Base-by-base conservation (phyloP, 108 stramenopile genomes). In the Halocafeteria seosinensis region DNA sequence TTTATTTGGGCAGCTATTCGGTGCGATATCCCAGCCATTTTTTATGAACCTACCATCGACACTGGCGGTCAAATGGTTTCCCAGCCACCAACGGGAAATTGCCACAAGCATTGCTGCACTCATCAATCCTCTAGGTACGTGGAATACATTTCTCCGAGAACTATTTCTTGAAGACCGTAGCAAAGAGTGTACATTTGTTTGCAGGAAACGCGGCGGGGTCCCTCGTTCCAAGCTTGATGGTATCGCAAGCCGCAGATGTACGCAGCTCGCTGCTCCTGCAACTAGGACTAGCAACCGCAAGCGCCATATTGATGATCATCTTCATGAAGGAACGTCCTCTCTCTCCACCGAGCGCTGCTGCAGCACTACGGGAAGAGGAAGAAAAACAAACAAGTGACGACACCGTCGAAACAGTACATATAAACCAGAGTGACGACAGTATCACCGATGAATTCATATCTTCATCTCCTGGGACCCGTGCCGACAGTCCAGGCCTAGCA, bases 21-120 rank as follows among this genome's bases (percentile, higher is more conserved):
- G 37, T 28, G 72, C 72, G 0, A n/a, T 77, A 23, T 68, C 64
- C 26, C 76, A 77, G 38, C 76, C 76, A 3, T n/a, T 50, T 3
- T 73, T 73, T 21, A 32, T 47, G 32, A 77, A 74, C 37, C 31
- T 66, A 12, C 76, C 76, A 11, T 62, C 66, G 8, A 31, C 52
- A 0, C 32, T 74, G n/a, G 62, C 69, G 6, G 68, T 62, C 8
- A 55, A 27, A 3, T 77, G 76, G 76, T 77, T 77, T 28, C 29
- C 69, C 12, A 37, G 17, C 1, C 1, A 65, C 0, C 71, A 77
- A 38, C 61, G 76, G 0, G 76, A 77, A 26, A 9, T 71, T 0
- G 71, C 76, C 8, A 70, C 73, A 2, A 32, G 51, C 9, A 31
- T 77, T 17, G 71, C 62, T n/a, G 33, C 69, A 13, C 51, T 77